Percentiles rank a stretch among this genome's conserved stretches.
phyloP scores from a whole-genome alignment of 2,329 filamentous ascomycete genomes.

The Pyrenophora teres region DNA sequence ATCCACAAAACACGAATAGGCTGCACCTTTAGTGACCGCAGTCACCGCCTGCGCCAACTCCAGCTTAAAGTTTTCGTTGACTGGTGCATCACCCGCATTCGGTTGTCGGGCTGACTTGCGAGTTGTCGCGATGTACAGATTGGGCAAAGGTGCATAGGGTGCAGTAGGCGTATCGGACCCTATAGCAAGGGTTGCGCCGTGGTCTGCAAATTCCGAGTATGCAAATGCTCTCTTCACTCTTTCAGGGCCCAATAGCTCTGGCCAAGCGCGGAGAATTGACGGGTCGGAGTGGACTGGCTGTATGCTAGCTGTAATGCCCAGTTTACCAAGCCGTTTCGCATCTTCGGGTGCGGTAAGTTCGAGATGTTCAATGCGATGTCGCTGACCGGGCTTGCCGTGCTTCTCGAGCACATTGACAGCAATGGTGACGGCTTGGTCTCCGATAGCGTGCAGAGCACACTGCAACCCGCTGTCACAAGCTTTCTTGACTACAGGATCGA shows the following conservation, averaged over 20 bases:
- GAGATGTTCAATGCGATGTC: constrained; percentile 69
- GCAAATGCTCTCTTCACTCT: constrained; percentile 65
- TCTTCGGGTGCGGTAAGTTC: constrained; percentile 63
- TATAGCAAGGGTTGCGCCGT: constrained; percentile 60
- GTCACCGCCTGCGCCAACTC: constrained; percentile 59
- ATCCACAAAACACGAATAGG: constrained; percentile 64
- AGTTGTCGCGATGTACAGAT: constrained; percentile 65
- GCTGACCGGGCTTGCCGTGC: constrained; percentile 51
- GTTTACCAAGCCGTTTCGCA: constrained; percentile 59
- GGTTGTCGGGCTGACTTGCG: constrained; percentile 60
- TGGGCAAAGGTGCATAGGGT: constrained; percentile 59
- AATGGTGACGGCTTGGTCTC: constrained; percentile 62
- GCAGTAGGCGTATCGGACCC: constrained; percentile 66
- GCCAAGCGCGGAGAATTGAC: constrained; percentile 66
- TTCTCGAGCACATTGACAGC: constrained; percentile 62
- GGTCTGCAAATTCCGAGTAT: constrained; percentile 63
- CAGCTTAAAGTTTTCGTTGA: constrained; percentile 61
- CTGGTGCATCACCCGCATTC: constrained; percentile 42
- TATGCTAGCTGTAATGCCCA: constrained; percentile 81
- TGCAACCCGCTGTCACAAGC: constrained; percentile 62
- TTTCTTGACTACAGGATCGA: constrained; percentile 60
- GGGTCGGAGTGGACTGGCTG: constrained; percentile 91
- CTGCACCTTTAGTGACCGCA: constrained; percentile 61
- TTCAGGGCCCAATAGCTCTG: constrained; percentile 58
- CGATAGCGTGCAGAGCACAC: constrained; percentile 68